Base-by-base conservation (phyloP, 306 rosid species). In the Begonia peltatifolia region DNA sequence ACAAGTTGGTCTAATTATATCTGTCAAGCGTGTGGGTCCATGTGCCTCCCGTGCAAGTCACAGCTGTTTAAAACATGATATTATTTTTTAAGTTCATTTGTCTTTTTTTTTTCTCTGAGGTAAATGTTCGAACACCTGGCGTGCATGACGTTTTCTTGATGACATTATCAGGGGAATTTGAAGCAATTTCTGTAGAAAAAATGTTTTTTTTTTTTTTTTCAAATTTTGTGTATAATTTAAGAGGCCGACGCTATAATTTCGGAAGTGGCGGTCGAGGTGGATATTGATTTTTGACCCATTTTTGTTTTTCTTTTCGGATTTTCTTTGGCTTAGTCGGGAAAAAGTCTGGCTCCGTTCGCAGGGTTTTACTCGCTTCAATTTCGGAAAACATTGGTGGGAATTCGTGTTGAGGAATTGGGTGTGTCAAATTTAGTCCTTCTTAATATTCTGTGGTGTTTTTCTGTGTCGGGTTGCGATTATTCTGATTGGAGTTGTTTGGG, bases 11-110 rank as follows among this genome's bases (percentile, higher is more conserved):
- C 17, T 52, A 56, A 63, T 73, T 63, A 54, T 44, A 62, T 60
- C 58, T 54, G 51, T 54, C 52, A 56, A 61, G 55, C 54, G 58
- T 62, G 73, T 55, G 58, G 66, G 49, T 58, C 69, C 62, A 58
- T 55, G n/a, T 58, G 76, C 52, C 55, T 41, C 69, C 70, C 73
- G 14, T 44, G 38, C 8, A 30, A 30, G 38, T 30, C 38, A 7
- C 38, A 30, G 8, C 38, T 30, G 38, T 30, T 30, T 25, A 25
- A 3, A 25, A 25, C 35, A 0, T 30, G 38, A 30, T 7, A 30
- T 30, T 30, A 30, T 30, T 30, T 30, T 30, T 17, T 1, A 17
- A 17, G 18, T 17, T 17, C 18, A 17, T 17, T 17, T 17, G 18
- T n/a, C 18, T 17, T 43, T 43, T 43, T 13, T 43, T 43, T 43